A percentile compares a stretch with the other conserved stretches of the same genome.
phyloP scores from a whole-genome alignment of 1,284 basidiomycete species.

The Heterobasidion occidentale region DNA sequence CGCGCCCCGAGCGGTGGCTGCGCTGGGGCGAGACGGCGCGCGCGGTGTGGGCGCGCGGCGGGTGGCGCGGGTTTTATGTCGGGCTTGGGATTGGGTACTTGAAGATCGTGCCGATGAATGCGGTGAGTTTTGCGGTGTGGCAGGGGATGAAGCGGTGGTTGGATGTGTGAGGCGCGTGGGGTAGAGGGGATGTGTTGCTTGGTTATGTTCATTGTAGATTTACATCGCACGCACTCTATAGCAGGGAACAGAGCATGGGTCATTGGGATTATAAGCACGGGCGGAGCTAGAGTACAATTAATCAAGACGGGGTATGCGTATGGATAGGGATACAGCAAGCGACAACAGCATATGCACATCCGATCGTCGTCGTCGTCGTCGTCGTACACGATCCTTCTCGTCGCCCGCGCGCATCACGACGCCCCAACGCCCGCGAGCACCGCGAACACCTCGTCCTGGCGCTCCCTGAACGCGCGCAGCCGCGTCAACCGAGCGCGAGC shows the following conservation, averaged over 20 bases:
- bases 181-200: too few species aligned
- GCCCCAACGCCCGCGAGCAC: constrained; percentile 39
- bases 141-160: constrained; percentile 61
- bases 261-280: too few species aligned
- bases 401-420: not conserved
- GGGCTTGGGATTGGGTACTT: constrained; percentile 92
- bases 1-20: constrained; percentile 70
- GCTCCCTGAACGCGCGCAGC: constrained; percentile 60
- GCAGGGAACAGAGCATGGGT: too few species aligned
- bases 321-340: not conserved
- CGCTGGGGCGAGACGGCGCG: constrained; percentile 73
- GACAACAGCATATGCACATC: not conserved
- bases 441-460: constrained; percentile 65
- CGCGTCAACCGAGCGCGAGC: constrained; percentile 59
- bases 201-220: too few species aligned
- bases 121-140: constrained; percentile 75
- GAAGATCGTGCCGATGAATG: constrained; percentile 97
- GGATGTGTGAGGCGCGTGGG: constrained; percentile 25
- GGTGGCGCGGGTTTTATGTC: constrained; percentile 89
- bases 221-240: too few species aligned
- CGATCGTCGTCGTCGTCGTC: too few species aligned
- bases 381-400: too few species aligned
- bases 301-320: not conserved
- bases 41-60: constrained; percentile 61
- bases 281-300: too few species aligned